Evolutionary conservation across 2,329 filamentous ascomycete genomes (phyloP), one percentile per base, ranked within the genome.

Genomic region (Curvularia hawaiiensis): DNA sequence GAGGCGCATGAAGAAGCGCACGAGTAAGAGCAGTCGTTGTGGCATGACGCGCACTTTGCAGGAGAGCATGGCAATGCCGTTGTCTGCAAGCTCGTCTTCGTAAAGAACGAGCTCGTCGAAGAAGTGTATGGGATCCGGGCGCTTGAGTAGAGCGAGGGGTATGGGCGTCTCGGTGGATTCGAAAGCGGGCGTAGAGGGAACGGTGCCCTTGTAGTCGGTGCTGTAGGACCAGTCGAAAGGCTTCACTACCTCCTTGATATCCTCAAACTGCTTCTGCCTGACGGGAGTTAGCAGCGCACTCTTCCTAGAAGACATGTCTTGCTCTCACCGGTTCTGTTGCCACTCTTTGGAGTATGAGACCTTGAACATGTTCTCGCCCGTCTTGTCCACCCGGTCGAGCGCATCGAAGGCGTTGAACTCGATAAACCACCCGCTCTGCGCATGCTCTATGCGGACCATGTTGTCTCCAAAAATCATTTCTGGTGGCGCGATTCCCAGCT

Each of bases 401-500:
- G 94, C 95, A 73, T 94, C 91, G 67, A 88, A 90, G 22, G 95
- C 90, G 74, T 89, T 89, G 82, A 98, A 99, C 52, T 84, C 79
- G 61, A 98, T 82, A 44, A 82, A 81, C 92, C 92, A 99, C 44
- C 87, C 86, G n/a, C 84, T 87, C 20, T 84, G 83, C n/a, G 79
- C 61, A 79, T 98, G 92, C 52, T 87, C 82, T 59, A 99, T 83
- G 7, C 85, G 80, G 40, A 96, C 88, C 56, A 90, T 81, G 77
- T 99, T 99, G 81, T 99, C 93, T 60, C 95, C 95, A 74, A 99
- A 99, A 64, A 99, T 99, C 95, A 99, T 99, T 80, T 99, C 95
- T 9, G 95, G 95, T 40, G 94, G 87, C 18, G 94, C 88, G 72
- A 99, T 97, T 30, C 88, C 88, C 52, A 99, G 84, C 61, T 85